These are phyloP conservation scores for Spiromastix sp. DNA, from an alignment of 2,329 filamentous ascomycete species.

Conservation along the genomic window DNA sequence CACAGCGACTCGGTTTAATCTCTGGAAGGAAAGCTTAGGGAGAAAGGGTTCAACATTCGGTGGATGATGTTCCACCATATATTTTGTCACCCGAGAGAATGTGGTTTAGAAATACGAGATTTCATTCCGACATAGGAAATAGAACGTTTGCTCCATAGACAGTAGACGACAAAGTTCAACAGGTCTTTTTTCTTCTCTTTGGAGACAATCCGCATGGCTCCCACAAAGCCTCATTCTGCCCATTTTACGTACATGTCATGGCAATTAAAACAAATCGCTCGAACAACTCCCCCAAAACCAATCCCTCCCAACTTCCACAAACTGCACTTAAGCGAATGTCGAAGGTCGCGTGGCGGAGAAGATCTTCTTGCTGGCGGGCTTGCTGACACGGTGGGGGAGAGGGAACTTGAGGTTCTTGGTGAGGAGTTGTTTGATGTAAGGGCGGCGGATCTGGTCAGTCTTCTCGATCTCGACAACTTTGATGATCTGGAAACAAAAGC, in stretches of 20 bases:
- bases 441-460: conserved; percentile 86
- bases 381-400: conserved; percentile 89
- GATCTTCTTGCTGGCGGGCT: conserved; percentile 75
- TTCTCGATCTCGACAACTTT: conserved; percentile 97
- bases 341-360: conserved; percentile 88
- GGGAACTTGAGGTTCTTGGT: conserved; percentile 95
- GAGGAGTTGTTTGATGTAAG: conserved; percentile 98
- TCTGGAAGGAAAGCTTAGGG: too few relatives aligned
- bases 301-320: too few relatives aligned
- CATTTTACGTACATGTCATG: conserved; percentile 2
- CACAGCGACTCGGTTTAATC: too few relatives aligned
- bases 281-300: conserved; percentile 1
- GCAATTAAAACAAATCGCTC: conserved; percentile 7
- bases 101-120: too few relatives aligned
- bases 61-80: too few relatives aligned
- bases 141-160: conserved; percentile 6
- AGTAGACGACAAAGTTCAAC: too few relatives aligned
- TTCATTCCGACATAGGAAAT: too few relatives aligned
- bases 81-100: too few relatives aligned
- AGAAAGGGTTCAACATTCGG: too few relatives aligned
- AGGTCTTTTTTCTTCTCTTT: too few relatives aligned
- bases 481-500: conserved; percentile 61
- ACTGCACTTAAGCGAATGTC: conserved; percentile 80
- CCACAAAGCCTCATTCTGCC: not conserved
- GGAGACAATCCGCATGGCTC: too few relatives aligned